These are phyloP conservation scores for Ustilago lituana DNA, from an alignment of 1,284 basidiomycete species.

Conservation along the genomic window DNA sequence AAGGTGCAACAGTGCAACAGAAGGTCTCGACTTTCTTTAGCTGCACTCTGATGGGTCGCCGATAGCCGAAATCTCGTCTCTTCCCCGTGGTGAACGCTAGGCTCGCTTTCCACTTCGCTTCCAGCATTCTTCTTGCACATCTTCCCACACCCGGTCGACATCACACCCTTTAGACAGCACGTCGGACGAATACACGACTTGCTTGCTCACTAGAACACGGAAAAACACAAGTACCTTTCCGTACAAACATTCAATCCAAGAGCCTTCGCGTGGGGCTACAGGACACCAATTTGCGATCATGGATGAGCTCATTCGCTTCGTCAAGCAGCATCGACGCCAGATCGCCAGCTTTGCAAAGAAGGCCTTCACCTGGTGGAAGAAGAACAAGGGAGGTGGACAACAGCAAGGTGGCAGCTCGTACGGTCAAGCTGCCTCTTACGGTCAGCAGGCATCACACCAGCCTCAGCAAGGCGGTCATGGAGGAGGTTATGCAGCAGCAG, in stretches of 20 bases:
- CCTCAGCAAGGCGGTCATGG: conserved; percentile 12
- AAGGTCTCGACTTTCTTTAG: conserved; percentile 3
- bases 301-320: conserved; percentile 58
- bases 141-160: no score
- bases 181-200: no score
- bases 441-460: conserved; percentile 18
- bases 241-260: conserved; percentile 1
- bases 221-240: no score
- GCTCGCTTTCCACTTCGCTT: no score
- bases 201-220: no score
- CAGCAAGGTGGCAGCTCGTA: conserved; percentile 16
- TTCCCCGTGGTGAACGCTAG: no score
- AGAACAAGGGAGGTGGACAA: conserved; percentile 35
- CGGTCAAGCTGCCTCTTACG: conserved; percentile 23
- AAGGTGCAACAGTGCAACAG: no score
- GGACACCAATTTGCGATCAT: conserved; percentile 16
- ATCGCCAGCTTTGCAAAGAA: conserved; percentile 59
- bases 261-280: neutral
- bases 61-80: neutral
- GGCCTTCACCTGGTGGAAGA: conserved; percentile 55
- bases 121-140: no score
- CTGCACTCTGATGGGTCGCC: neutral
- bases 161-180: no score
- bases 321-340: conserved; percentile 57
- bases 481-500: conserved; percentile 31